These are phyloP conservation scores for Curvularia lunata DNA, from an alignment of 2,329 filamentous ascomycete genomes.

Conservation along the genomic window DNA sequence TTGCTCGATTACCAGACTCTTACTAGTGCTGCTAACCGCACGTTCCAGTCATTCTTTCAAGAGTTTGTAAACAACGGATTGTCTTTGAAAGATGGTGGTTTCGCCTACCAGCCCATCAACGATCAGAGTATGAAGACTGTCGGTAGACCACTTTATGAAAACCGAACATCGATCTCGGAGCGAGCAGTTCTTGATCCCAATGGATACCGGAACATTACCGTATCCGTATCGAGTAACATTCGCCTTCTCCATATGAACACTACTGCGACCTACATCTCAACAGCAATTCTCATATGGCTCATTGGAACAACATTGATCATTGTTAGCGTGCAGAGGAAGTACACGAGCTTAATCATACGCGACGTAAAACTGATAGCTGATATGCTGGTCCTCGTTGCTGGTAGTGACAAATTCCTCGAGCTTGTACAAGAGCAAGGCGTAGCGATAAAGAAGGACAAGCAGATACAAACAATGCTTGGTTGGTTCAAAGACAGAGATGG, in stretches of 20 bases:
- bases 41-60: constrained; percentile 33
- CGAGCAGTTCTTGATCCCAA: constrained; percentile 12
- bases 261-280: constrained; percentile 26
- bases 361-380: constrained; percentile 35
- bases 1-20: constrained; percentile 25
- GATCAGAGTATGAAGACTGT: constrained; percentile 18
- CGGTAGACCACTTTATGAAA: constrained; percentile 7
- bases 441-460: constrained; percentile 16
- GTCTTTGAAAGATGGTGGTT: constrained; percentile 25
- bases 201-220: constrained; percentile 18
- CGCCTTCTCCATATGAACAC: constrained; percentile 29
- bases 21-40: constrained; percentile 22
- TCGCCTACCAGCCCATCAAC: constrained; percentile 33
- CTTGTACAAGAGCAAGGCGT: constrained; percentile 26
- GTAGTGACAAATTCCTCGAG: constrained; percentile 30
- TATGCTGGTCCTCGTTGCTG: constrained; percentile 31
- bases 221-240: constrained; percentile 19
- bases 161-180: constrained; percentile 10
- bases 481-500: constrained; percentile 32
- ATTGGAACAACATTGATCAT: constrained; percentile 24
- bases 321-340: constrained; percentile 23
- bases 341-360: constrained; percentile 22
- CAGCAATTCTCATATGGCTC: constrained; percentile 30
- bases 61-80: constrained; percentile 20
- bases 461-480: constrained; percentile 24